Percentiles rank a stretch among this genome's conserved stretches.
Evolutionary conservation across 2,329 filamentous ascomycete genomes (phyloP).

Genomic region (Paramyrothecium sp.): DNA sequence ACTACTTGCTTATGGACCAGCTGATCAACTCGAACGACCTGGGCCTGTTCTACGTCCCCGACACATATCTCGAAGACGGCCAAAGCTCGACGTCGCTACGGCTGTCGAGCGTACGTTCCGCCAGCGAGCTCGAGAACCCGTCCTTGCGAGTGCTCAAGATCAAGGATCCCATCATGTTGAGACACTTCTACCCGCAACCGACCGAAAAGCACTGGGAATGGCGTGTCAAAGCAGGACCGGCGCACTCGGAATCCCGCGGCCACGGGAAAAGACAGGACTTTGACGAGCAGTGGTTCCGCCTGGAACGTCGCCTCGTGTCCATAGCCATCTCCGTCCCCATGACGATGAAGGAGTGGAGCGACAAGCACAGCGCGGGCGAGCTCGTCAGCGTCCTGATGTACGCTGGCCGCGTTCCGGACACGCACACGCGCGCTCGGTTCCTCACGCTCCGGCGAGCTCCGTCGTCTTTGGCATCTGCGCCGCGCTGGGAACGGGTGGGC

Average conservation of each 20-base stretch:
- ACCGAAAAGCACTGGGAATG: slow-evolving; percentile 5
- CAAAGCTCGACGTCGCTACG: no score
- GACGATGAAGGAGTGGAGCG: slow-evolving; percentile 4
- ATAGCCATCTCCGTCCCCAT: slow-evolving; percentile 6
- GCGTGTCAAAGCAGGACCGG: slow-evolving; percentile 4
- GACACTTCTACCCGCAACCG: neutral
- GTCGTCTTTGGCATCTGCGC: slow-evolving; percentile 4
- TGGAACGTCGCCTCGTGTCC: slow-evolving; percentile 4
- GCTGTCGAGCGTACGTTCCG: no score
- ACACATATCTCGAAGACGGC: neutral
- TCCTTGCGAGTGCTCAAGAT: no score
- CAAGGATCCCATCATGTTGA: no score
- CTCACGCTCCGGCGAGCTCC: slow-evolving; percentile 4
- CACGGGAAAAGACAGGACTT: slow-evolving; percentile 2
- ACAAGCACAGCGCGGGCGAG: slow-evolving; percentile 3
- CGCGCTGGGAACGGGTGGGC: slow-evolving; percentile 7
- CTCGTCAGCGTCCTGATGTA: slow-evolving; percentile 7
- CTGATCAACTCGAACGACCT: slow-evolving; percentile 1
- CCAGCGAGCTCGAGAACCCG: no score
- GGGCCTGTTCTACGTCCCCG: slow-evolving; percentile 5
- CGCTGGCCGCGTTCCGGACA: slow-evolving; percentile 1
- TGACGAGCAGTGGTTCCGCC: slow-evolving; percentile 5
- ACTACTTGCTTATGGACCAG: slow-evolving; percentile 4
- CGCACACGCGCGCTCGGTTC: slow-evolving; percentile 6
- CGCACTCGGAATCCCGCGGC: neutral